These are phyloP conservation scores for Pterothamnion heteromorphum DNA, from an alignment of 31 red algal species.

Conservation along the genomic window DNA sequence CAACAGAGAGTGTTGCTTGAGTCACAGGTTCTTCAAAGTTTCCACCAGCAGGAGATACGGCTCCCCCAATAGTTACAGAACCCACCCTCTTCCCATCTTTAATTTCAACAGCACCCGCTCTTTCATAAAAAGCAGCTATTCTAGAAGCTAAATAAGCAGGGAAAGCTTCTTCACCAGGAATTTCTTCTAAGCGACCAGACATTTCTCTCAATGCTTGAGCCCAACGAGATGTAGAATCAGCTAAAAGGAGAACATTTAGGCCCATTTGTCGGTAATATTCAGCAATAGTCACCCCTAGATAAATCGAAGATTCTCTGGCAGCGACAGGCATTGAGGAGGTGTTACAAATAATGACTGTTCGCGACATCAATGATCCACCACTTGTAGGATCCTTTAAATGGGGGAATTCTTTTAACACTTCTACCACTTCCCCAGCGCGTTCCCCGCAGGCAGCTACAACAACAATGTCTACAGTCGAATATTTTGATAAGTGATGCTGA, in stretches of 20 bases:
- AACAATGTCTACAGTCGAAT: conserved; percentile 93
- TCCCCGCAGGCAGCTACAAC: no score
- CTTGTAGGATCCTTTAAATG: conserved; percentile 79
- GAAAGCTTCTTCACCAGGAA: conserved; percentile 97
- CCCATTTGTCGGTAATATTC: conserved; percentile 99
- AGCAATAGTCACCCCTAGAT: conserved; percentile 96
- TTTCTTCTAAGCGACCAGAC: conserved; percentile 96
- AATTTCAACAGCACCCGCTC: conserved; percentile 82
- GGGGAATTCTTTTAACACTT: conserved; percentile 98
- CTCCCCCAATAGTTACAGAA: conserved; percentile 97
- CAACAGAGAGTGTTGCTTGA: conserved; percentile 89
- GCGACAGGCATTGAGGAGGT: conserved; percentile 99
- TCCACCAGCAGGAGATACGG: conserved; percentile 97
- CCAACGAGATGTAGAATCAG: conserved; percentile 97
- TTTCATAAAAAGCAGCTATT: conserved; percentile 97
- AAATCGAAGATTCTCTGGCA: conserved; percentile 97
- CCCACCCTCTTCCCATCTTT: conserved; percentile 76
- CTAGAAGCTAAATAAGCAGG: conserved; percentile 95
- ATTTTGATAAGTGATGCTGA: conserved; percentile 93
- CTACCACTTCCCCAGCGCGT: conserved; percentile 98
- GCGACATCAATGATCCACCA: conserved; percentile 95
- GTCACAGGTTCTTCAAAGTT: conserved; percentile 99
- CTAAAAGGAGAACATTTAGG: conserved; percentile 96
- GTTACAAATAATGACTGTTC: conserved; percentile 93
- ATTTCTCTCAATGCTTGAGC: conserved; percentile 98